Percentiles rank a stretch among this genome's conserved stretches.
Evolutionary conservation across 1,139 yeast genomes (phyloP).

Genomic region (Candida labiduridarum): DNA sequence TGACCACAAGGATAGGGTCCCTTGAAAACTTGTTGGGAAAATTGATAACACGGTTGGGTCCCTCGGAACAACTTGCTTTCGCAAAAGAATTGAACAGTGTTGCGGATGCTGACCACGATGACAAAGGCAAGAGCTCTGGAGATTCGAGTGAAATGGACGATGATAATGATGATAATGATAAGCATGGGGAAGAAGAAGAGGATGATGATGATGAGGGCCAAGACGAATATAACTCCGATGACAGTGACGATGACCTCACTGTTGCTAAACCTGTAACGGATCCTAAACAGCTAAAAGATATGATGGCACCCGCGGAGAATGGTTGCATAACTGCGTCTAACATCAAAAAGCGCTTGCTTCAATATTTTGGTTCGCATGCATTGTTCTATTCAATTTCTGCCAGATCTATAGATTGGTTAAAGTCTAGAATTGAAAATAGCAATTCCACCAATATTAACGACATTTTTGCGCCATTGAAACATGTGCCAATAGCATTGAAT

Average conservation of each 20-base stretch:
- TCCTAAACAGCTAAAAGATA: constrained; percentile 14
- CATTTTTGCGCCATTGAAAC: constrained; percentile 14
- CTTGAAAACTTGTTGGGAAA: constrained; percentile 14
- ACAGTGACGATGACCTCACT: too few species aligned
- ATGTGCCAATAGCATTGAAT: constrained; percentile 13
- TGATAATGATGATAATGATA: constrained; percentile 6
- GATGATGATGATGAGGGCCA: background rate
- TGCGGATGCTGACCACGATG: background rate
- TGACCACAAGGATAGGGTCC: constrained; percentile 14
- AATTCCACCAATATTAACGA: constrained; percentile 7
- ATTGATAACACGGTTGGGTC: constrained; percentile 14
- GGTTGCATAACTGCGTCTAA: constrained; percentile 8
- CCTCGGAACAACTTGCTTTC: constrained; percentile 5
- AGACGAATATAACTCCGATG: background rate
- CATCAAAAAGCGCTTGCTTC: constrained; percentile 11
- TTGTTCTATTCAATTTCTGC: constrained; percentile 21
- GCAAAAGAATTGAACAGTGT: constrained; percentile 1
- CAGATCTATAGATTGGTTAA: constrained; percentile 21
- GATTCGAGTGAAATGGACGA: constrained; percentile 7
- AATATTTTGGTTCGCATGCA: constrained; percentile 23
- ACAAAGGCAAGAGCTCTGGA: background rate
- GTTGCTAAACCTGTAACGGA: background rate
- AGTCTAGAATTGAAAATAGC: constrained; percentile 12
- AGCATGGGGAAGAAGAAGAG: background rate
- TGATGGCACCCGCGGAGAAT: constrained; percentile 14